A percentile compares a stretch with the other conserved stretches of the same genome.
These are phyloP conservation scores for Eucalyptus virginea DNA, from an alignment of 345 rosid genomes.

Conservation along the genomic window DNA sequence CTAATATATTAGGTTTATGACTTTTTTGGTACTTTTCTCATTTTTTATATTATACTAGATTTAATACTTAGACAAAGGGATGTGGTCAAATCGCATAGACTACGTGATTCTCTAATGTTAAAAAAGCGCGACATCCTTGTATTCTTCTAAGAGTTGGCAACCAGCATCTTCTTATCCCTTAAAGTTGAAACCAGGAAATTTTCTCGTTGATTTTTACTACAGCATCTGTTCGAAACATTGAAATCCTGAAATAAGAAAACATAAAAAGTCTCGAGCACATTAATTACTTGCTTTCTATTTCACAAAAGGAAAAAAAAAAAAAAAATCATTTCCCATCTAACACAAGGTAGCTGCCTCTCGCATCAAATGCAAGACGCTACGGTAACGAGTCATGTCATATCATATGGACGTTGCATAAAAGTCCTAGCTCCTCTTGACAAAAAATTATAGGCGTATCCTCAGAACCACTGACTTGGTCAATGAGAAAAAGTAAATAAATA, in stretches of 20 bases:
- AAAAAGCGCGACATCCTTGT: not conserved
- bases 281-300: not conserved
- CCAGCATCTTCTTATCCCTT: not conserved
- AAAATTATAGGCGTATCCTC: not conserved
- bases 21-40: too few relatives aligned
- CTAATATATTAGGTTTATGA: too few relatives aligned
- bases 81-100: not conserved
- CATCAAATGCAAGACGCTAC: not conserved
- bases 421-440: too few relatives aligned
- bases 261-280: not conserved
- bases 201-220: not conserved
- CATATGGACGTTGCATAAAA: not conserved
- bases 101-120: not conserved
- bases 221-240: not conserved
- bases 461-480: not conserved
- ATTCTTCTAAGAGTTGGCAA: not conserved
- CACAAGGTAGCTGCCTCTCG: not conserved
- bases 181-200: not conserved
- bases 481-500: not conserved
- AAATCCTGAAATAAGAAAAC: not conserved
- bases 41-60: not conserved
- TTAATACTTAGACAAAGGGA: not conserved
- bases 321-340: not conserved
- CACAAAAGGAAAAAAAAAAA: too few relatives aligned
- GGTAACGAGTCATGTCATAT: not conserved